Evolutionary conservation across 1,139 yeast genomes (phyloP).

Genomic region (Spathaspora sp.): DNA sequence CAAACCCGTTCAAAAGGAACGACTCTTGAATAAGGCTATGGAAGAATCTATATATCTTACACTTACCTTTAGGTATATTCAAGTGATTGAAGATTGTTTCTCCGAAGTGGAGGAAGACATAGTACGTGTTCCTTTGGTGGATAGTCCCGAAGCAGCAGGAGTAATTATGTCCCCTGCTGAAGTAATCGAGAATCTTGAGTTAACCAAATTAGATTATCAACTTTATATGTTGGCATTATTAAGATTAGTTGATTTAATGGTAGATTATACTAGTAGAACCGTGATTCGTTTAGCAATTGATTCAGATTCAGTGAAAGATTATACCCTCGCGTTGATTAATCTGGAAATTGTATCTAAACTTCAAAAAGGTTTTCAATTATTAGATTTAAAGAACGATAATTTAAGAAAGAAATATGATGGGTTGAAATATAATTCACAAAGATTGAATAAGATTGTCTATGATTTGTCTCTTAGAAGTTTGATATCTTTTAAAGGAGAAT

Average conservation of each 20-base stretch:
- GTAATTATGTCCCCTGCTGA: conserved; percentile 22
- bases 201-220: conserved; percentile 20
- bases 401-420: conserved; percentile 31
- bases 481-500: conserved; percentile 16
- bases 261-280: conserved; percentile 29
- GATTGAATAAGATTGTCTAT: conserved; percentile 29
- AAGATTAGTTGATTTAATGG: conserved; percentile 24
- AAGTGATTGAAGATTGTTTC: conserved; percentile 15
- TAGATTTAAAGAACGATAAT: conserved; percentile 32
- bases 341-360: conserved; percentile 25
- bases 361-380: conserved; percentile 28
- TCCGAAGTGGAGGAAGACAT: conserved; percentile 7
- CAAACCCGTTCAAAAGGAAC: conserved; percentile 21
- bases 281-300: conserved; percentile 25
- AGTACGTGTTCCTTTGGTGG: conserved; percentile 13
- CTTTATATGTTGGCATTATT: conserved; percentile 25
- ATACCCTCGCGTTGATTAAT: conserved; percentile 24
- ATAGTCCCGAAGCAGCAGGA: conserved; percentile 14
- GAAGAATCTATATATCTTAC: conserved; percentile 24
- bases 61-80: conserved; percentile 20
- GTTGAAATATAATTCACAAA: conserved; percentile 30
- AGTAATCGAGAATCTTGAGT: conserved; percentile 13
- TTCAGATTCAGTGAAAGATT: conserved; percentile 16
- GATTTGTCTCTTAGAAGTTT: conserved; percentile 24
- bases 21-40: conserved; percentile 18